Evolutionary conservation across 495 filamentous ascomycete species (phyloP).

Genomic region (Hypoxylon rickii): DNA sequence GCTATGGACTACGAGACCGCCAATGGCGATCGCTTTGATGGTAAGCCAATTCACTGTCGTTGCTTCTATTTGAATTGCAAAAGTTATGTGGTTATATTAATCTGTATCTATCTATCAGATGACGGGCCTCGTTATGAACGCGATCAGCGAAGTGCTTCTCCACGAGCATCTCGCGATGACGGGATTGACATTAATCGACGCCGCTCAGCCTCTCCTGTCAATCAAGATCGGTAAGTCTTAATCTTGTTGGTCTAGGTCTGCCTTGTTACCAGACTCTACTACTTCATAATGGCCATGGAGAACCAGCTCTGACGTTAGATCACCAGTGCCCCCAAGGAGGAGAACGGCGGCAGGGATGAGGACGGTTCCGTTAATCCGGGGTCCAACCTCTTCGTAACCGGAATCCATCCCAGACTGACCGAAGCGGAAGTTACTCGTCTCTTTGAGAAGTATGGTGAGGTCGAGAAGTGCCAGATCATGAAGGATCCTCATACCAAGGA

Average conservation of each 20-base stretch:
- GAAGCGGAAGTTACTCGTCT: conserved; percentile 91
- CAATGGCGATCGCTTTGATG: conserved; percentile 79
- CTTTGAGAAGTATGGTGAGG: conserved; percentile 97
- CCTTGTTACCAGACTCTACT: too few relatives aligned
- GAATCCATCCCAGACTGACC: conserved; percentile 91
- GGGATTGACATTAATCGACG: conserved; percentile 69
- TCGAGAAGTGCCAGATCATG: conserved; percentile 99
- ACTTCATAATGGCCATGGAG: too few relatives aligned
- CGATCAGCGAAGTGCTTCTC: conserved; percentile 91
- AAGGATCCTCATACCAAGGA: conserved; percentile 96
- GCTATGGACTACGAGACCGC: conserved; percentile 86
- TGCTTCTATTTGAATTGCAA: background rate
- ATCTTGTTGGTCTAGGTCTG: too few relatives aligned
- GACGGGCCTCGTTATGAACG: conserved; percentile 75
- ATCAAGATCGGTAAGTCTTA: conserved; percentile 71
- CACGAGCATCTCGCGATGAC: conserved; percentile 67
- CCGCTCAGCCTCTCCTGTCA: conserved; percentile 75
- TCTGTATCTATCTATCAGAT: conserved; percentile 53
- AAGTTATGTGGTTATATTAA: conserved; percentile 11
- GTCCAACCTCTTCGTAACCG: conserved; percentile 98
- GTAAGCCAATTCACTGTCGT: conserved; percentile 54
- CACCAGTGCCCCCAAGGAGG: conserved; percentile 53
- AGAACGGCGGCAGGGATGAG: conserved; percentile 62
- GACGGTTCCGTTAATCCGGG: conserved; percentile 86
- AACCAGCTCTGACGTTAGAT: background rate